Conservation (phyloP, 306 rosid genomes). For the Castanea mollissima region DNA sequence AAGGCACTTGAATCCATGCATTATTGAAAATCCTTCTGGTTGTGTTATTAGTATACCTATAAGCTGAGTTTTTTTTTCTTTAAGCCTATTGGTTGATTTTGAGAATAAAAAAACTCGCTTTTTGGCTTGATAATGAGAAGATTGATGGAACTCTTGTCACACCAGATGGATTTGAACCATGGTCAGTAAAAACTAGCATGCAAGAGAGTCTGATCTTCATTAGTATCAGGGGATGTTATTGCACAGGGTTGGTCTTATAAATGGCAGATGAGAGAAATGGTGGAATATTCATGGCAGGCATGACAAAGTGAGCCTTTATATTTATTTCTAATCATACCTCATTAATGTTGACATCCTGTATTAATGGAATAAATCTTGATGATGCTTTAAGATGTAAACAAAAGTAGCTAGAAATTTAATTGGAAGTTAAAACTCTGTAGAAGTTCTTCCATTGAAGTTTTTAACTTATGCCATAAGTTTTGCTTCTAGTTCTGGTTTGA, state of each 20-base stretch:
- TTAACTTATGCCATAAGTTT: neutral
- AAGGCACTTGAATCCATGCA: too few relatives aligned
- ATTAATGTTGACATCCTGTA: too few relatives aligned
- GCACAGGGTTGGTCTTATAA: slow-evolving; percentile 43
- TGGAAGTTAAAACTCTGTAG: too few relatives aligned
- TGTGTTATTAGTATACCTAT: too few relatives aligned
- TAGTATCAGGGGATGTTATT: slow-evolving; percentile 40
- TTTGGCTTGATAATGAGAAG: slow-evolving; percentile 22
- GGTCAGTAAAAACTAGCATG: slow-evolving; percentile 16
- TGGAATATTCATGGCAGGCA: slow-evolving; percentile 60
- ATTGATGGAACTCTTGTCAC: slow-evolving; percentile 48
- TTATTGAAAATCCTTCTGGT: too few relatives aligned
- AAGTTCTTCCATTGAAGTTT: too few relatives aligned
- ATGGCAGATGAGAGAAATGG: slow-evolving; percentile 71
- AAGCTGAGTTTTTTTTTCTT: neutral
- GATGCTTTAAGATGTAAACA: too few relatives aligned
- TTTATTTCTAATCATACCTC: too few relatives aligned
- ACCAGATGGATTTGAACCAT: slow-evolving; percentile 37
- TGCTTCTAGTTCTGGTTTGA: too few relatives aligned
- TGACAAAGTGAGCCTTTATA: slow-evolving; percentile 31
- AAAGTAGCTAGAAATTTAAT: too few relatives aligned
- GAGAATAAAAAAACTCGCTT: neutral
- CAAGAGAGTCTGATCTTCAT: slow-evolving; percentile 56
- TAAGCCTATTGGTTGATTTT: neutral
- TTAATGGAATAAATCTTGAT: too few relatives aligned